These are phyloP conservation scores for Coniochaeta ligniaria DNA, from an alignment of 2,329 filamentous ascomycete genomes.

Conservation along the genomic window DNA sequence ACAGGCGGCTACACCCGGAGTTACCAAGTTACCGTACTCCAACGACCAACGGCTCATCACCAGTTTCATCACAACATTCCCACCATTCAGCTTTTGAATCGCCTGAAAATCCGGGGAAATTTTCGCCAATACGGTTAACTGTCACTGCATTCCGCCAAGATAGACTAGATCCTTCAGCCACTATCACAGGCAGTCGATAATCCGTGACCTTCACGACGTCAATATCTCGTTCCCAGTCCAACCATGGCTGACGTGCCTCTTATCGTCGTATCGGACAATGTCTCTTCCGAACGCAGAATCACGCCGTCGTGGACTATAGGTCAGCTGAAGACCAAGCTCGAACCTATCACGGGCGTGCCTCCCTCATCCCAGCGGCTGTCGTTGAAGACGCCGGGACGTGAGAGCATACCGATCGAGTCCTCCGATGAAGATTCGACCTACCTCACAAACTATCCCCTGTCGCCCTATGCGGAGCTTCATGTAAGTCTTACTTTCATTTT, in stretches of 20 bases:
- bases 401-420: constrained; percentile 59
- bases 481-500: constrained; percentile 46
- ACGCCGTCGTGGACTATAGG: constrained; percentile 86
- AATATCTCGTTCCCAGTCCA: neutral
- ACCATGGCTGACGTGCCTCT: constrained; percentile 68
- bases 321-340: constrained; percentile 78
- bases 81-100: neutral
- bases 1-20: neutral
- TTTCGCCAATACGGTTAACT: neutral
- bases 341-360: constrained; percentile 88
- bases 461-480: constrained; percentile 70
- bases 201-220: neutral
- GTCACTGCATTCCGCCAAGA: neutral
- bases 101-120: too few species aligned
- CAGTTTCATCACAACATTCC: neutral
- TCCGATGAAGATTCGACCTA: constrained; percentile 64
- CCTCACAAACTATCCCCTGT: constrained; percentile 59
- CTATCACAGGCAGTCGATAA: neutral
- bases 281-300: constrained; percentile 81
- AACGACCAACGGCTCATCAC: neutral
- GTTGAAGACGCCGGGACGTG: constrained; percentile 56
- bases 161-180: neutral
- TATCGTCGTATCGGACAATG: constrained; percentile 66
- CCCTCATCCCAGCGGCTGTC: constrained; percentile 69
- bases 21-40: too few species aligned